Evolutionary conservation across 305 asterid genomes (phyloP).

Genomic region (Fraxinus xanthoxyloides): DNA sequence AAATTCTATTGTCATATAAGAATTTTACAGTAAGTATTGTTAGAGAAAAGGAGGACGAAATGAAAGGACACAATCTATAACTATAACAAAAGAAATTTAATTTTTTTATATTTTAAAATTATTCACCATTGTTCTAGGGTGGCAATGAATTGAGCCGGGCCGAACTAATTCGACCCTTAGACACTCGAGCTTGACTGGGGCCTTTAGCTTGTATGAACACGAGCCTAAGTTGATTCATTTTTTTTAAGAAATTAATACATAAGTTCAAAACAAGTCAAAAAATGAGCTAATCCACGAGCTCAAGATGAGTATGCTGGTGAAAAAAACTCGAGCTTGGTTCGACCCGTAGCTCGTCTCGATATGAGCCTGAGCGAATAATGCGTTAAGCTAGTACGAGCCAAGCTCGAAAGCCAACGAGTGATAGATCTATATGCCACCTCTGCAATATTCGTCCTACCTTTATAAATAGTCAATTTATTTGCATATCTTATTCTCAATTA

Average conservation of each 20-base stretch:
- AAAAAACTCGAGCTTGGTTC: neutral
- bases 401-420: neutral
- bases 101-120: too few relatives aligned
- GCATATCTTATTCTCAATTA: neutral
- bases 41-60: neutral
- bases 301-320: neutral
- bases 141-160: neutral
- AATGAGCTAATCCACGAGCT: neutral
- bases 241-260: neutral
- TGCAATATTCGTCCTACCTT: neutral
- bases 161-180: neutral
- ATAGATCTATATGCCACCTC: neutral
- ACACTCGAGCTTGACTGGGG: neutral
- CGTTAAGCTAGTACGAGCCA: neutral
- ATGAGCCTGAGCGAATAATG: neutral
- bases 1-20: neutral
- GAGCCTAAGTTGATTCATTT: neutral
- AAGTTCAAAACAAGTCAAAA: neutral
- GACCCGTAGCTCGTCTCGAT: neutral
- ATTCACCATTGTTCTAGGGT: neutral
- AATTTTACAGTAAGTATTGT: neutral
- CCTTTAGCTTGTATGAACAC: neutral
- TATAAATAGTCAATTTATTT: neutral
- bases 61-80: neutral
- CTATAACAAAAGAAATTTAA: neutral